Percentiles rank a stretch among this genome's conserved stretches.
Evolutionary conservation across 306 rosid genomes (phyloP).

Genomic region (Sicyos baderoa): DNA sequence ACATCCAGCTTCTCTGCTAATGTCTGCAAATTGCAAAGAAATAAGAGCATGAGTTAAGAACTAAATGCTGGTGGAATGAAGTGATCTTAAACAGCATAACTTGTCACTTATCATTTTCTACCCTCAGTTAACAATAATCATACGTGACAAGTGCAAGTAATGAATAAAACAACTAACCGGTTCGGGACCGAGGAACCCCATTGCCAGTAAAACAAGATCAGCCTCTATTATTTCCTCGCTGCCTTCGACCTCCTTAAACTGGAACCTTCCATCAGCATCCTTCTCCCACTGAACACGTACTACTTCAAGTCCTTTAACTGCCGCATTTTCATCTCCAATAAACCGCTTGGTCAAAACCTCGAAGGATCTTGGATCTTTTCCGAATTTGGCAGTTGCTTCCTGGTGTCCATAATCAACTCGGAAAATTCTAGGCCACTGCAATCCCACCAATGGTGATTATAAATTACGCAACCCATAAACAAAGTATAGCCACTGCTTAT

Average conservation of each 20-base stretch:
- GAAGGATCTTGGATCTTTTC: constrained; percentile 84
- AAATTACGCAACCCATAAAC: not conserved
- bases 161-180: constrained; percentile 45
- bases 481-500: not conserved
- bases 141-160: not conserved
- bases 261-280: constrained; percentile 75
- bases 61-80: not conserved
- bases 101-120: constrained; percentile 17
- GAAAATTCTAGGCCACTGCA: constrained; percentile 96
- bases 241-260: constrained; percentile 83
- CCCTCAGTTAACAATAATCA: no score
- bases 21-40: constrained; percentile 35
- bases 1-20: constrained; percentile 65
- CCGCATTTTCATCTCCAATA: constrained; percentile 82
- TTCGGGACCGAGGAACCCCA: constrained; percentile 99
- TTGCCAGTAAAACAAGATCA: constrained; percentile 75
- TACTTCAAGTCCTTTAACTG: constrained; percentile 73
- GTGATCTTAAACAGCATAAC: constrained; percentile 82
- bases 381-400: constrained; percentile 84
- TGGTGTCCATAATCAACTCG: constrained; percentile 96
- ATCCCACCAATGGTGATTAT: constrained; percentile 9
- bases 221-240: constrained; percentile 81
- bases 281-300: constrained; percentile 74
- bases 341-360: constrained; percentile 89
- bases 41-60: not conserved